Percentiles rank a stretch among this genome's conserved stretches.
phyloP scores from a whole-genome alignment of 345 rosid genomes.

The Citrus mangshanensis region DNA sequence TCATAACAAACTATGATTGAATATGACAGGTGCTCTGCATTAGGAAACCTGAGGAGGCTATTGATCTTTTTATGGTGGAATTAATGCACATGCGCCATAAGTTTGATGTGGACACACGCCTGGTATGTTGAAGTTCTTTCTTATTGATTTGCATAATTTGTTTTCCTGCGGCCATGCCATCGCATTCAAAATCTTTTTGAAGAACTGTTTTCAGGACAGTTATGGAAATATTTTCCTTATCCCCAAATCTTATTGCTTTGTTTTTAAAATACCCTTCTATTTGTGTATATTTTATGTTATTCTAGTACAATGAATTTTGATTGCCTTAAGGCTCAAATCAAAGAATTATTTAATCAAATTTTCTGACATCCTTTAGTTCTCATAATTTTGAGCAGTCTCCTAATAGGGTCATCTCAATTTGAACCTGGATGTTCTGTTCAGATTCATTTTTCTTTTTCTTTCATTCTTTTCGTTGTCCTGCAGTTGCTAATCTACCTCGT shows the following conservation, averaged over 20 bases:
- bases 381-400: neutral
- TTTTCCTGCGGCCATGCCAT: neutral
- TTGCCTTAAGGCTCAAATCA: neutral
- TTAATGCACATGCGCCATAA: conserved; percentile 99
- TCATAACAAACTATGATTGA: conserved; percentile 7
- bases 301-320: no score
- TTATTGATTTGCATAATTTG: neutral
- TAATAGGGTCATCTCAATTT: neutral
- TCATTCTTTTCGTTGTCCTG: neutral
- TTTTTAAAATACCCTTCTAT: neutral
- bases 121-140: conserved; percentile 42
- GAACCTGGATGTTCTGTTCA: neutral
- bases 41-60: conserved; percentile 78
- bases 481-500: neutral
- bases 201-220: neutral
- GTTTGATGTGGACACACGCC: conserved; percentile 91
- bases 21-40: conserved; percentile 77
- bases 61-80: conserved; percentile 98
- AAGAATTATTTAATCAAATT: neutral
- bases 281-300: neutral
- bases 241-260: neutral
- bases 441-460: neutral
- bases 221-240: neutral
- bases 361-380: neutral
- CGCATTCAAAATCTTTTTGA: neutral